Evolutionary conservation across 2,329 filamentous ascomycete species (phyloP).

Genomic region (Mariannaea elegans): DNA sequence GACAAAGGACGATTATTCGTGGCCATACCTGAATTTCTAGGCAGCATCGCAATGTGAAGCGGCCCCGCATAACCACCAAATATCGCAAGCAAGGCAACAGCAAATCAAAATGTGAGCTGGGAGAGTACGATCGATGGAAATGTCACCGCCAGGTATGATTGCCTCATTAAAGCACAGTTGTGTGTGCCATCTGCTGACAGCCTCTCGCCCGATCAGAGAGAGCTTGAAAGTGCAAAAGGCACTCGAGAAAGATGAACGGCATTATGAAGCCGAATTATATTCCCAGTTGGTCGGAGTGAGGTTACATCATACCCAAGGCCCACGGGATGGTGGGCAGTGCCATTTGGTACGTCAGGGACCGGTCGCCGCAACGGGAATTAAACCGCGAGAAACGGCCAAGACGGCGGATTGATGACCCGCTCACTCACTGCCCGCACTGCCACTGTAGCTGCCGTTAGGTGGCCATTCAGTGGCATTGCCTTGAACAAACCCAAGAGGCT

Average conservation of each 20-base stretch:
- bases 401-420: conserved; percentile 46
- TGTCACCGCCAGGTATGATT: background rate
- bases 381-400: conserved; percentile 22
- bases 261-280: too few species aligned
- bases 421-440: conserved; percentile 27
- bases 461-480: background rate
- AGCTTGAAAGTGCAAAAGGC: background rate
- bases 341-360: background rate
- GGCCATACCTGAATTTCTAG: conserved; percentile 1
- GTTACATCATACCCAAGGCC: background rate
- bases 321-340: background rate
- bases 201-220: background rate
- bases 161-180: background rate
- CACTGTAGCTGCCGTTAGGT: conserved; percentile 17
- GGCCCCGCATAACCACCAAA: conserved; percentile 2
- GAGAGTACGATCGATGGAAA: background rate
- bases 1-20: background rate
- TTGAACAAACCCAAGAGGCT: background rate
- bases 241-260: background rate
- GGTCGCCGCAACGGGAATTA: conserved; percentile 26
- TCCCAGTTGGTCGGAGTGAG: conserved; percentile 2
- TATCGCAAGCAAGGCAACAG: conserved; percentile 3
- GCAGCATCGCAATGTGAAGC: background rate
- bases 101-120: background rate
- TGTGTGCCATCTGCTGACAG: background rate